Evolutionary conservation across 257 asterid species (phyloP).

Genomic region (Salvia hispanica): DNA sequence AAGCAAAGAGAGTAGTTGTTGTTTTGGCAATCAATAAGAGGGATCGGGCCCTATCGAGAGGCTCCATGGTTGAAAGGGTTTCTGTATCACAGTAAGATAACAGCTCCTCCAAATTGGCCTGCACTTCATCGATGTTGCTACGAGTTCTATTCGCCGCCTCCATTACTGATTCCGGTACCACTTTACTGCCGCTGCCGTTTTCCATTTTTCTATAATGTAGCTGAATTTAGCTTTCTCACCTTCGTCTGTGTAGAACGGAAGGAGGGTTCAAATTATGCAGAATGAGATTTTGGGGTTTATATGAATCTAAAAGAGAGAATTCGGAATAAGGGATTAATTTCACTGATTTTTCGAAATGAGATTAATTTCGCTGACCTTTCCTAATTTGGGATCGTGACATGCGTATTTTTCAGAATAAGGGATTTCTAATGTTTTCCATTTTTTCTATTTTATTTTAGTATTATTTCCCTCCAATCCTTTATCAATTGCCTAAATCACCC

Average conservation of each 20-base stretch:
- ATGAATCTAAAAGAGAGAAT: too few relatives aligned
- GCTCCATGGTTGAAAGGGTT: slow-evolving; percentile 68
- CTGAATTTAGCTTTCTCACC: neutral
- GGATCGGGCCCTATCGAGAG: slow-evolving; percentile 78
- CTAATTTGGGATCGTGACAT: too few relatives aligned
- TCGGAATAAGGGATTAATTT: too few relatives aligned
- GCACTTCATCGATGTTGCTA: slow-evolving; percentile 66
- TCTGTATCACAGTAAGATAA: slow-evolving; percentile 62
- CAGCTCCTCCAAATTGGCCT: slow-evolving; percentile 61
- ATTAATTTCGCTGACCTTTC: too few relatives aligned
- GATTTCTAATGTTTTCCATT: too few relatives aligned
- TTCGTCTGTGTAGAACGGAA: slow-evolving; percentile 6
- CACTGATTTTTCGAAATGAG: too few relatives aligned
- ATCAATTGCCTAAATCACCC: too few relatives aligned
- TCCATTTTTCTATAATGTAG: slow-evolving; percentile 34
- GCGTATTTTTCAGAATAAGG: too few relatives aligned
- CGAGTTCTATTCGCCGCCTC: slow-evolving; percentile 75
- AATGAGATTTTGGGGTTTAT: neutral
- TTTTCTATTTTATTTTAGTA: too few relatives aligned
- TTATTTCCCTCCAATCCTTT: too few relatives aligned
- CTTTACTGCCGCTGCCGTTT: slow-evolving; percentile 40
- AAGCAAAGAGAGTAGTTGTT: slow-evolving; percentile 68
- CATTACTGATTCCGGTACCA: slow-evolving; percentile 70
- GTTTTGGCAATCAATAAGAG: slow-evolving; percentile 70
- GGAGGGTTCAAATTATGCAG: slow-evolving; percentile 24